Base-by-base conservation (phyloP, 2,329 filamentous ascomycete genomes). In the Thielaviopsis musarum region DNA sequence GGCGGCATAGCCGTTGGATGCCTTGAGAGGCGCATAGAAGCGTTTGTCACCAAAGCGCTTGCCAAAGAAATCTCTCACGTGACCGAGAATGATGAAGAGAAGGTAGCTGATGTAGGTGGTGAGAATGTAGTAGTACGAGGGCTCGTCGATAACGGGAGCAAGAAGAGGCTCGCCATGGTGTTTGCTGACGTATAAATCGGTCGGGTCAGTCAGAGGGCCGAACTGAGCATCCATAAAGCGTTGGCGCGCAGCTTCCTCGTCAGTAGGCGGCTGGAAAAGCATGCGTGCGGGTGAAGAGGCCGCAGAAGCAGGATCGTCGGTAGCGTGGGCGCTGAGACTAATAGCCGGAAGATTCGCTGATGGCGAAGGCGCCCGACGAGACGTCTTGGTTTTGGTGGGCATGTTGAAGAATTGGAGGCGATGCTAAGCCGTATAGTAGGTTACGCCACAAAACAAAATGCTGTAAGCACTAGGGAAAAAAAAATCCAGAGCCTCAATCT, bases 31-130 rank as follows among this genome's bases (percentile, higher is more conserved):
- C 68, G 82, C 84, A 72, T 97, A 97, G 61, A 78, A 70, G 67
- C 89, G 86, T 69, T 87, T 82, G 70, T 90, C 82, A 69, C 85
- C 86, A 73, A 98, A 96, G 63, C 88, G 83, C 77, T 97, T 96
- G 71, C 93, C 91, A 69, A 98, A 97, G 74, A 96, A 97, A 71
- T 98, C 93, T 69, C 91, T 84, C 62, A 96, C 83, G 69, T 98
- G 93, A 60, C 93, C 93, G 64, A 96, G 91, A 64, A 93, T 83
- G 69, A 98, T 97, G 67, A 98, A 81, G 65, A 97, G 84, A 64
- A 98, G 80, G 72, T 98, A 98, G 74, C 90, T 96, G 72, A 98
- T 88, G 77, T 98, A 98, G 67, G 93, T 98, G 41, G 93, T 97
- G 66, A 98, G 80, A 67, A 98, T 82, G 74, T 88, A 96, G 77